Evolutionary conservation across 1,284 basidiomycete species (phyloP), one percentile per base, ranked within the genome.

Genomic region (Fomitopsis betulina): DNA sequence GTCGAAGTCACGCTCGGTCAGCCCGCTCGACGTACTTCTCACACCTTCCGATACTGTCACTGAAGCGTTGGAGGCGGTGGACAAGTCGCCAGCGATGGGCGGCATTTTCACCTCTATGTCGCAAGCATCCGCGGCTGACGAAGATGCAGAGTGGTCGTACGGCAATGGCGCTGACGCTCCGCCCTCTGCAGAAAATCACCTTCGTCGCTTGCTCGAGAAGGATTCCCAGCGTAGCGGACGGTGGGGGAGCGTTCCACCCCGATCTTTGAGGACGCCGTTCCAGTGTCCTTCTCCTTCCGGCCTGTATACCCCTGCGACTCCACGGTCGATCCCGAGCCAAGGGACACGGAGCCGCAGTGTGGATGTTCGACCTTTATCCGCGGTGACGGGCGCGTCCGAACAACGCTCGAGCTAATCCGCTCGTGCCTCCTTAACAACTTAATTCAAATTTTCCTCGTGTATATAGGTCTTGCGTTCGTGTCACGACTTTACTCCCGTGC

Each of bases 1-100:
- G 6, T 66, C 66, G 0, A 45, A 59, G 15, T 71, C 70, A 1
- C 65, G 67, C 25, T 70, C 70, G 6, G 60, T 63, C 19, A 70
- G 67, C 60, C 69, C 68, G 47, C 23, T 57, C 35, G 53, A 59
- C 30, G 10, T 61, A 60, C 55, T 47, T 13, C 42, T 56, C 45
- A 57, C 58, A 1, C 58, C 58, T 4, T 19, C 27, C 15, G 58
- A 59, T 23, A 23, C 45, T 17, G 15, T 19, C 6, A 17, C 5
- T n/a, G 51, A 51, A 8, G 32, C 32, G 19, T 47, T 39, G 19
- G 35, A 33, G 17, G 55, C 6, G 7, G 43, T 51, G 27, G 37
- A 52, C 33, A 39, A 39, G 32, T 42, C 47, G 32, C n/a, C 45
- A 2, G 32, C 51, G 51, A 35, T 35, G 51, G 25, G 19, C 30